These are phyloP conservation scores for Saksenaea vasiformis DNA, from an alignment of 371 early-diverging fungal genomes.

Conservation along the genomic window DNA sequence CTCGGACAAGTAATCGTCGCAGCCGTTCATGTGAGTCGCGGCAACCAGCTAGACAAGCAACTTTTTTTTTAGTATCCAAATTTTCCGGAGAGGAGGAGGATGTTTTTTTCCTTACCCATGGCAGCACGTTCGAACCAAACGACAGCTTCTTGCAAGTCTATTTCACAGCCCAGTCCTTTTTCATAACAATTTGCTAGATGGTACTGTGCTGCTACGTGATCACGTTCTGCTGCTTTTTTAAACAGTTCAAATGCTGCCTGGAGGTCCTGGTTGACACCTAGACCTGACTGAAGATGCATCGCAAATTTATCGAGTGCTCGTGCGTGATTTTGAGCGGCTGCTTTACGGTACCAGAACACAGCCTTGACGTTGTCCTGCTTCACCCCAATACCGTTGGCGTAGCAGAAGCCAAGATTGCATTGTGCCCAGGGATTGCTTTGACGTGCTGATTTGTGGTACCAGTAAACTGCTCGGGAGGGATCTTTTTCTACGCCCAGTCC, in stretches of 20 bases:
- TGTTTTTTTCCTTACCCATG: constrained; percentile 29
- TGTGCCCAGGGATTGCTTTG: constrained; percentile 83
- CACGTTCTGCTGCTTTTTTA: constrained; percentile 62
- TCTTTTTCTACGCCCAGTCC: constrained; percentile 70
- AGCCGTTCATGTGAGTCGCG: constrained; percentile 57
- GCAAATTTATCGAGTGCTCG: constrained; percentile 83
- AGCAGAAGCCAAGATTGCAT: constrained; percentile 80
- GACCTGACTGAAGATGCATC: constrained; percentile 74
- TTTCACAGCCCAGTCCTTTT: constrained; percentile 67
- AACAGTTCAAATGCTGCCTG: constrained; percentile 60
- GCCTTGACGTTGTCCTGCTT: constrained; percentile 58
- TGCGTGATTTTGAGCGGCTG: constrained; percentile 67
- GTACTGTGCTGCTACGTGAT: constrained; percentile 59
- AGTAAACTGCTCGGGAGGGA: constrained; percentile 66
- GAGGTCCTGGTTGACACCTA: constrained; percentile 61
- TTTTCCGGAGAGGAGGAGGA: no score
- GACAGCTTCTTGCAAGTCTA: constrained; percentile 60
- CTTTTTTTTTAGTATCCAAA: no score
- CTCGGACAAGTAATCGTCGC: constrained; percentile 48
- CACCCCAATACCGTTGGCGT: constrained; percentile 79
- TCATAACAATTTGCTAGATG: constrained; percentile 69
- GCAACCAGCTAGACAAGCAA: constrained; percentile 54
- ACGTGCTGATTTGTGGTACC: constrained; percentile 75
- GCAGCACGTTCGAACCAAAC: constrained; percentile 74
- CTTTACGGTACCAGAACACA: constrained; percentile 67